phyloP scores from a whole-genome alignment of 345 rosid genomes.

The Brassica incana region DNA sequence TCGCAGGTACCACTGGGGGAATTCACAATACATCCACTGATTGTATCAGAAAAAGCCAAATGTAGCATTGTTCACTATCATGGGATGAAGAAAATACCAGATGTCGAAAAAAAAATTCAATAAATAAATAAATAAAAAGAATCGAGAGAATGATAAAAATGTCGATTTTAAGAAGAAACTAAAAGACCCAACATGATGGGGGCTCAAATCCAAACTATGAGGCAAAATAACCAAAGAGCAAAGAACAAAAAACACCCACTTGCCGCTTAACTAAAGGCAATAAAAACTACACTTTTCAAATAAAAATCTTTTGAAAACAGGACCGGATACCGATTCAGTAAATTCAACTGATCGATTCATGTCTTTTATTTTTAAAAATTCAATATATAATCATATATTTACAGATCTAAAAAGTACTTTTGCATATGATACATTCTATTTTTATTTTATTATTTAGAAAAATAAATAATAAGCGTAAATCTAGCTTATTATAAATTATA shows the following conservation, averaged over 20 bases:
- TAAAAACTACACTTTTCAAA: not conserved
- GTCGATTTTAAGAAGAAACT: slow-evolving; percentile 25
- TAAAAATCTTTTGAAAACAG: no score
- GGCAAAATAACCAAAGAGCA: not conserved
- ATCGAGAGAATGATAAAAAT: slow-evolving; percentile 15
- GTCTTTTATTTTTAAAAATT: no score
- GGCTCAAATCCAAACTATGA: slow-evolving; percentile 2
- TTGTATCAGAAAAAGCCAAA: slow-evolving; percentile 33
- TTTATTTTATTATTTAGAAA: no score
- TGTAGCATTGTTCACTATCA: slow-evolving; percentile 19
- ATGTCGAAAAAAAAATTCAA: not conserved
- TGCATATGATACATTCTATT: no score
- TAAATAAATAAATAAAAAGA: not conserved
- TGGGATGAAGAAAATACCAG: slow-evolving; percentile 22
- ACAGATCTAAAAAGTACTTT: no score
- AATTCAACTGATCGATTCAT: no score
- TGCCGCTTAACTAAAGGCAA: not conserved
- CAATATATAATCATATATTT: no score
- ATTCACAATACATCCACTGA: slow-evolving; percentile 11
- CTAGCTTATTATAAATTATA: no score
- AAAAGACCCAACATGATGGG: slow-evolving; percentile 27
- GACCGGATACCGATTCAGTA: no score
- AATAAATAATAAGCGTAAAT: no score
- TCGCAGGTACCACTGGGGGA: not conserved
- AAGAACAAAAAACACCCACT: not conserved